A percentile compares a stretch with the other conserved stretches of the same genome.
phyloP scores from a whole-genome alignment of 2,329 filamentous ascomycete genomes.

The Rutstroemia sydowiana region DNA sequence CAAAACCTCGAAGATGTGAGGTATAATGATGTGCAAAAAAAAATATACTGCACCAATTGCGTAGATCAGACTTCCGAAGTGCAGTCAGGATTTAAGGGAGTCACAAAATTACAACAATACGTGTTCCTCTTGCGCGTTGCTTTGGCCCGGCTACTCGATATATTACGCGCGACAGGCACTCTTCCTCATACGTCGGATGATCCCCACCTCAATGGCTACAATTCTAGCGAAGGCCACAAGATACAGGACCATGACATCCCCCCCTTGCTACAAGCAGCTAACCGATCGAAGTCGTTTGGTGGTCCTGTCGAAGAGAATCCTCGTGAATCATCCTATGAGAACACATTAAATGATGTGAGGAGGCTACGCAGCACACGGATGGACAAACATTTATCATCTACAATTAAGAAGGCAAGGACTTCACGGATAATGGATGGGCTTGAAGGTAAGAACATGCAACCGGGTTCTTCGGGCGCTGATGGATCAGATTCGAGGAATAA shows the following conservation, averaged over 20 bases:
- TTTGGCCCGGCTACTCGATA: constrained; percentile 79
- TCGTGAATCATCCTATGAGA: constrained; percentile 76
- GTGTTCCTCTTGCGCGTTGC: constrained; percentile 89
- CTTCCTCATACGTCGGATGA: constrained; percentile 71
- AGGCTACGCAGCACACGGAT: constrained; percentile 86
- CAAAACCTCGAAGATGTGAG: constrained; percentile 61
- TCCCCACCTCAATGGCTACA: constrained; percentile 57
- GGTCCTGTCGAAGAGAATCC: constrained; percentile 53
- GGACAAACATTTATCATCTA: constrained; percentile 89
- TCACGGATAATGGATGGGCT: constrained; percentile 90
- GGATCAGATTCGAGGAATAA: constrained; percentile 44
- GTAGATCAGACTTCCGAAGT: constrained; percentile 49
- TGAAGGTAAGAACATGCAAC: constrained; percentile 58
- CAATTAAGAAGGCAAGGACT: constrained; percentile 80
- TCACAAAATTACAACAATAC: constrained; percentile 88
- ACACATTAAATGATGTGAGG: constrained; percentile 91
- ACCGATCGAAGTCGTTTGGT: constrained; percentile 66
- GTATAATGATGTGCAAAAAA: constrained; percentile 60
- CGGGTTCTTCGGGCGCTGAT: constrained; percentile 63
- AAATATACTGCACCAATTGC: constrained; percentile 66
- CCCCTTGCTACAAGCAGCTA: constrained; percentile 53
- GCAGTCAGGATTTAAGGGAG: constrained; percentile 56
- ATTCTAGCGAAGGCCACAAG: constrained; percentile 57
- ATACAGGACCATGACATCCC: constrained; percentile 42
- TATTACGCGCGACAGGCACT: constrained; percentile 75